Evolutionary conservation across 139 green algal genomes (phyloP).

Genomic region (Haematococcus lacustris): DNA sequence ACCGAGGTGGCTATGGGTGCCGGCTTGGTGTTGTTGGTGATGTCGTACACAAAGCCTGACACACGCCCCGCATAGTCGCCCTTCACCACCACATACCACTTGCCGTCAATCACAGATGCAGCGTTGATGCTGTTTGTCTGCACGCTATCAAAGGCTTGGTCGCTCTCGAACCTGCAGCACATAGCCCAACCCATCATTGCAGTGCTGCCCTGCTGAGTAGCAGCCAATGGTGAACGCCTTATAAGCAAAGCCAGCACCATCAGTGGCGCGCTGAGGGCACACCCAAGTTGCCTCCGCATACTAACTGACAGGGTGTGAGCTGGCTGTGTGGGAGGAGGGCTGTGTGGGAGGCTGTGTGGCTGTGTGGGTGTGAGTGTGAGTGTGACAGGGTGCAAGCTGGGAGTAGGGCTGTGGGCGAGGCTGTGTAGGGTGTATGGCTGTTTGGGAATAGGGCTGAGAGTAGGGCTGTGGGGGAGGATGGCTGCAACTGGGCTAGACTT

Average conservation of each 20-base stretch:
- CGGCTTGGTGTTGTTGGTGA: constrained; percentile 34
- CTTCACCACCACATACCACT: constrained; percentile 59
- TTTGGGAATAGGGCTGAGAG: no score
- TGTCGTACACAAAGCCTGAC: constrained; percentile 49
- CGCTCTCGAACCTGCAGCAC: constrained; percentile 35
- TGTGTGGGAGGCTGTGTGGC: neutral
- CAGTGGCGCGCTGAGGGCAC: no score
- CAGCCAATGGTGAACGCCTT: no score
- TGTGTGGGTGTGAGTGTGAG: neutral
- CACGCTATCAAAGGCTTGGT: constrained; percentile 38
- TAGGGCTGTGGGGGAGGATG: no score
- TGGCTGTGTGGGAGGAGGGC: neutral
- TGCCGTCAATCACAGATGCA: constrained; percentile 45
- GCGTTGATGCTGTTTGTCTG: constrained; percentile 50
- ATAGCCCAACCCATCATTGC: neutral
- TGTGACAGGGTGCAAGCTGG: neutral
- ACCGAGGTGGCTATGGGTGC: constrained; percentile 23
- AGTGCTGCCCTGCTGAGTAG: neutral
- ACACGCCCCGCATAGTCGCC: constrained; percentile 63
- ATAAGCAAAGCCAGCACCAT: no score
- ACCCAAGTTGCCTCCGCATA: no score
- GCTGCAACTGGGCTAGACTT: no score
- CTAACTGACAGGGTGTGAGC: no score
- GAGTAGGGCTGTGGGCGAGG: neutral
- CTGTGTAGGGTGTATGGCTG: neutral